Base-by-base conservation (phyloP, 164 flowering plant species). In the Vitis rotundifolia region DNA sequence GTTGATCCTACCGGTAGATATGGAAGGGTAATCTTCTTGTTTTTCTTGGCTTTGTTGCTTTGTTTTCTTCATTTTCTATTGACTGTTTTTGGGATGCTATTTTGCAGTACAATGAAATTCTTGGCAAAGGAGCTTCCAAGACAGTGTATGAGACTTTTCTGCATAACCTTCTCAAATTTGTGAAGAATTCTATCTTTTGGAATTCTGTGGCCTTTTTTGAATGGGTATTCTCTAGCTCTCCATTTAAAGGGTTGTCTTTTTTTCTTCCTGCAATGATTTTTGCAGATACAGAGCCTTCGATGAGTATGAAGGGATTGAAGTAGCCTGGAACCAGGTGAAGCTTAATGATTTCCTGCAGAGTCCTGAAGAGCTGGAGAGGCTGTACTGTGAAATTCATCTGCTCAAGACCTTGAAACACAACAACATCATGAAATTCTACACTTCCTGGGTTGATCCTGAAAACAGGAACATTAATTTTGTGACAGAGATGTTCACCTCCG, bases 1-100 rank as follows among this genome's bases (percentile, higher is more conserved):
- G 91, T 92, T 83, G 98, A 94, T 89, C 98, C 98, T 28, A 86
- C 93, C 64, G 97, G 98, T 69, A 92, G 98, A 92, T 94, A 94
- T 85, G 97, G 97, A 73, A 87, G 97, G 85, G 98, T 94, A 84
- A 53, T 26, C 51, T 49, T 57, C 31, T 59, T 26, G 3, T 60
- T 16, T 18, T 9, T 14, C 4, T 11, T 11, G 15, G 8, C 54
- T 51, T 53, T 61, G 47, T 56, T 63, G 19, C 29, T 10, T 63
- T 28, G 3, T 37, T 31, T 44, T 58, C 29, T 64, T 59, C 16
- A n/a, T 66, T 14, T 47, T 69, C n/a, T 68, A 3, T 47, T 63
- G n/a, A 11, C 28, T 60, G 9, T 28, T 49, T 57, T 22, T 22
- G 26, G 26, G 26, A 2, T 22, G 26, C 26, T 37, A 76, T 57